These are phyloP conservation scores for Microdochium bolleyi DNA, from an alignment of 2,329 filamentous ascomycete genomes.

Conservation along the genomic window DNA sequence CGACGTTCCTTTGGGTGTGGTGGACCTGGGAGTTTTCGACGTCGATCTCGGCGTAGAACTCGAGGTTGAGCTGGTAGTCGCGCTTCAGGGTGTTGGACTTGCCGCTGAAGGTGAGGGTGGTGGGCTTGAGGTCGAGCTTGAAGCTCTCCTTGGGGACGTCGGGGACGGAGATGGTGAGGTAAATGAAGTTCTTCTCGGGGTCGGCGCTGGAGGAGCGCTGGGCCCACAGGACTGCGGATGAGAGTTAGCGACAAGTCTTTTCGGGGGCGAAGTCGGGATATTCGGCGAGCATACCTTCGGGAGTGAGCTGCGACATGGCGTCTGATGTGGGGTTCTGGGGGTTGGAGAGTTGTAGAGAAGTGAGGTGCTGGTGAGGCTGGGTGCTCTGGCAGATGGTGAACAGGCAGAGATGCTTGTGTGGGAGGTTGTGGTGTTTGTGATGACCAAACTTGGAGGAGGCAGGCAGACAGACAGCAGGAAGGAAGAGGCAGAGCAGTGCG, in stretches of 20 bases:
- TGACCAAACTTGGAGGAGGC: not conserved
- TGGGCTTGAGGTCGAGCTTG: conserved; percentile 77
- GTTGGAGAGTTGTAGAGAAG: not conserved
- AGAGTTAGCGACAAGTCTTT: conserved; percentile 1
- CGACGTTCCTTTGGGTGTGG: conserved; percentile 82
- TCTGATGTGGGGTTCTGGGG: not conserved
- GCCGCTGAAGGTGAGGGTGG: conserved; percentile 72
- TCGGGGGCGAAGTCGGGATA: not conserved
- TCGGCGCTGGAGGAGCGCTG: conserved; percentile 84
- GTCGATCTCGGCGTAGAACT: conserved; percentile 90
- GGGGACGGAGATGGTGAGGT: conserved; percentile 81
- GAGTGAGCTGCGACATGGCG: conserved; percentile 23
- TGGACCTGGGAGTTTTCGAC: conserved; percentile 73
- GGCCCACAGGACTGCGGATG: conserved; percentile 78
- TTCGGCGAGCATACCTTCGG: conserved; percentile 22
- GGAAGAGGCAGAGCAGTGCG: not conserved
- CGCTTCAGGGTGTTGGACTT: conserved; percentile 77
- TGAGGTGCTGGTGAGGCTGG: not conserved
- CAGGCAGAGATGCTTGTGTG: not conserved
- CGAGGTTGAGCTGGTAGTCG: conserved; percentile 77
- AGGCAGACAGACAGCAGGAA: not conserved
- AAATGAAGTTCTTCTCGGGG: conserved; percentile 85
- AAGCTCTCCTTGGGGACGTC: conserved; percentile 71
- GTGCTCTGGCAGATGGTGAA: not conserved
- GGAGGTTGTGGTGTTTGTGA: not conserved